phyloP scores from a whole-genome alignment of 768 basidiomycete genomes.

The Auricularia sp. region DNA sequence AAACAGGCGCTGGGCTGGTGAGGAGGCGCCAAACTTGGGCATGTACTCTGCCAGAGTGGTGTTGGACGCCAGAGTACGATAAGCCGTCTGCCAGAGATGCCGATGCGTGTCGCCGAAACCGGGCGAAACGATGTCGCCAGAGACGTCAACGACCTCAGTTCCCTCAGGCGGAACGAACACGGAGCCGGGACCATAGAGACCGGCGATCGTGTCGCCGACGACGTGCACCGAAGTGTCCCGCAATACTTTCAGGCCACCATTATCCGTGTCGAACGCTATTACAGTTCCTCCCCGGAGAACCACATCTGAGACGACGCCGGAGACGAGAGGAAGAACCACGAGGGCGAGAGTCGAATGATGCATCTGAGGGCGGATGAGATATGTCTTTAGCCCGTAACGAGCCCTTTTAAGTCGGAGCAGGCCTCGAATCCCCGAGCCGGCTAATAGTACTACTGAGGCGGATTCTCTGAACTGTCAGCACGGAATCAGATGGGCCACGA shows the following conservation, averaged over 20 bases:
- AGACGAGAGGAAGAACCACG: too few relatives aligned
- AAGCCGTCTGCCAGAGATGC: neutral
- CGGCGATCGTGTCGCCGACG: slow-evolving; percentile 17
- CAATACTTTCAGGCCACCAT: neutral
- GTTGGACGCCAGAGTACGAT: neutral
- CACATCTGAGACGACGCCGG: neutral
- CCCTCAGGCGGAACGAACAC: slow-evolving; percentile 6
- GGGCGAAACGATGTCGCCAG: slow-evolving; percentile 21
- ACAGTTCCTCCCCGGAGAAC: neutral
- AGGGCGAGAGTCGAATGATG: too few relatives aligned
- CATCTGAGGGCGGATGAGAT: too few relatives aligned
- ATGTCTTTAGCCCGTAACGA: too few relatives aligned
- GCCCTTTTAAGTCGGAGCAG: too few relatives aligned
- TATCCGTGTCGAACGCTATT: neutral
- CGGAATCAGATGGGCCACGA: too few relatives aligned
- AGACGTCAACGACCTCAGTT: slow-evolving; percentile 20
- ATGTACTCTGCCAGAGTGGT: neutral
- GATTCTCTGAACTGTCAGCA: too few relatives aligned
- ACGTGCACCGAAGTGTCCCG: slow-evolving; percentile 17
- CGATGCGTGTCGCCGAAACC: slow-evolving; percentile 25
- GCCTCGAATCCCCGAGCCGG: too few relatives aligned
- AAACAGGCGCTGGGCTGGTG: slow-evolving; percentile 1
- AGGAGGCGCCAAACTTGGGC: neutral
- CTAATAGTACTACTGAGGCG: too few relatives aligned
- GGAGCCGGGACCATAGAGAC: slow-evolving; percentile 15